Evolutionary conservation across 1,284 basidiomycete species (phyloP), one percentile per base, ranked within the genome.

Genomic region (Cronartium quercuum): DNA sequence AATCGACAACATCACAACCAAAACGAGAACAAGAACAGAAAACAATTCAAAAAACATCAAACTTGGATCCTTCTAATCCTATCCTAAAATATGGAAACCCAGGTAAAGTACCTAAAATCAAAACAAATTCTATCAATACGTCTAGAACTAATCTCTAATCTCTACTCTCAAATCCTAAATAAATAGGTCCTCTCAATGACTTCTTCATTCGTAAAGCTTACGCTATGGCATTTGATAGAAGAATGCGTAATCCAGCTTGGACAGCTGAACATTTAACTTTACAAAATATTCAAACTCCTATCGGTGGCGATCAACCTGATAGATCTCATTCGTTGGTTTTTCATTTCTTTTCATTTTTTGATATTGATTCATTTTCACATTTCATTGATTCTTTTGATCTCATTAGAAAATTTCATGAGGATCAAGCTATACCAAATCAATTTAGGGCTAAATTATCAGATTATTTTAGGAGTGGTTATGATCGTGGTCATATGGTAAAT

Each of bases 391-490:
- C 7, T 58, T 67, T 51, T 41, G 9, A 35, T 71, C 37, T 13
- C 2, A 18, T 47, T 38, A 73, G 70, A 29, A 84, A 84, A 0
- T 99, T 99, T 83, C 83, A 84, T 66, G 95, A 98, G 81, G 95
- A 99, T 82, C 84, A 85, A 61, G 86, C 86, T 1, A 83, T 98
- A 18, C 94, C 95, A 0, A 84, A 84, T 64, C 79, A 84, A 69
- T 99, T 98, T 85, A 86, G 94, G 38, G 90, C 95, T 0, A 90
- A 87, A 76, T 84, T 98, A 77, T 85, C 88, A 78, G 93, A 97
- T 81, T 86, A 98, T 82, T 95, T 97, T 83, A 86, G 87, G 76
- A 94, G 91, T 79, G 95, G 95, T 13, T 98, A 98, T 82, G 95
- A 97, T 81, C 88, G 95, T 18, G 96, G 95, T 60, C 95, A 98